Evolutionary conservation across 257 asterid genomes (phyloP).

Genomic region (Fraxinus cuspidata): DNA sequence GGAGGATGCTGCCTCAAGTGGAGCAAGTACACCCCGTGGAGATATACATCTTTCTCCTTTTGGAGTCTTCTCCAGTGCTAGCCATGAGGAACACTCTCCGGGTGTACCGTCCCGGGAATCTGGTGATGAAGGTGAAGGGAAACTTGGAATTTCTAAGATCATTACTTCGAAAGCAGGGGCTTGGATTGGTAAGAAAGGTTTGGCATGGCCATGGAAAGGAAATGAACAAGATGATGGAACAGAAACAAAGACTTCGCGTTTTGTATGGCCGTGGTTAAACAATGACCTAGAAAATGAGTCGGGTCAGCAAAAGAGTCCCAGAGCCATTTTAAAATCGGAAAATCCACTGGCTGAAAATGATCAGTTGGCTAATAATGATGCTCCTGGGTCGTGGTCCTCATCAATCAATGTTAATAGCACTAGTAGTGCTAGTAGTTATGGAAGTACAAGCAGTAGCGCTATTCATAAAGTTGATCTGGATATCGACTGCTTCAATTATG

Average conservation of each 20-base stretch:
- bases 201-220: slow-evolving; percentile 88
- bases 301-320: slow-evolving; percentile 44
- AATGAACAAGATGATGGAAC: slow-evolving; percentile 64
- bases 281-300: slow-evolving; percentile 62
- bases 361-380: slow-evolving; percentile 56
- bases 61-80: slow-evolving; percentile 59
- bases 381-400: slow-evolving; percentile 87
- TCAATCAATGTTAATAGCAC: slow-evolving; percentile 73
- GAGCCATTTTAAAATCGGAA: slow-evolving; percentile 44
- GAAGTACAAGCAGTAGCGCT: slow-evolving; percentile 76
- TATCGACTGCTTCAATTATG: slow-evolving; percentile 75
- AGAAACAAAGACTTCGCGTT: slow-evolving; percentile 56
- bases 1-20: slow-evolving; percentile 90
- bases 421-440: slow-evolving; percentile 84
- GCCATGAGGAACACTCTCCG: slow-evolving; percentile 41
- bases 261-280: slow-evolving; percentile 75
- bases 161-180: slow-evolving; percentile 84
- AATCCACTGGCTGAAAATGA: slow-evolving; percentile 47
- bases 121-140: slow-evolving; percentile 73
- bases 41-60: slow-evolving; percentile 65
- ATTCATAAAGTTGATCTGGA: slow-evolving; percentile 71
- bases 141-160: slow-evolving; percentile 67
- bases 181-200: slow-evolving; percentile 66
- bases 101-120: slow-evolving; percentile 53
- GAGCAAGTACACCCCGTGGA: slow-evolving; percentile 84